These are phyloP conservation scores for Cytospora mali DNA, from an alignment of 2,329 filamentous ascomycete genomes.

Conservation along the genomic window DNA sequence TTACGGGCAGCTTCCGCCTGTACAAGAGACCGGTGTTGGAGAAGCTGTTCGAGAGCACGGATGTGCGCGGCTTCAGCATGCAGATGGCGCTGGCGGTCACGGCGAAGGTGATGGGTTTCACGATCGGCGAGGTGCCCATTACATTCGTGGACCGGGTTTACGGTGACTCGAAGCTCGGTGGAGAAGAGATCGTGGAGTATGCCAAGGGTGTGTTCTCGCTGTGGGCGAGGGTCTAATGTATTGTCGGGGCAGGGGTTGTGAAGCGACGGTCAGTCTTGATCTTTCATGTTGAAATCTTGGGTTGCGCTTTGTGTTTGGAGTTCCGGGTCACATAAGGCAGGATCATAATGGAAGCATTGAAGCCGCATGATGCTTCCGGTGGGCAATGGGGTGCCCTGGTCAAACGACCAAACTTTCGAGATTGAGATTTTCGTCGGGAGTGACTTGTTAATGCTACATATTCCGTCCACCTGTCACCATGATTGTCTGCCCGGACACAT, in stretches of 20 bases:
- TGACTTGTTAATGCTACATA: slow-evolving; percentile 44
- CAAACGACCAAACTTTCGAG: neutral
- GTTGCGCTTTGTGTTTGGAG: slow-evolving; percentile 31
- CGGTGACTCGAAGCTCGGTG: slow-evolving; percentile 57
- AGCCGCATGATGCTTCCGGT: neutral
- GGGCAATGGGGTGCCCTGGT: neutral
- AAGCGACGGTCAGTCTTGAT: neutral
- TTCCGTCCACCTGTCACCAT: slow-evolving; percentile 79
- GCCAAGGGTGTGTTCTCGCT: slow-evolving; percentile 74
- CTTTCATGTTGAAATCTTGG: slow-evolving; percentile 27
- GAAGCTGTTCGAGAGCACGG: slow-evolving; percentile 85
- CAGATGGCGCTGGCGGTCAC: slow-evolving; percentile 99
- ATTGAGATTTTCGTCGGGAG: neutral
- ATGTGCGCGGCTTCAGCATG: slow-evolving; percentile 97
- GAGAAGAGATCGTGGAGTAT: neutral
- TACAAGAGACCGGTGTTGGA: slow-evolving; percentile 91
- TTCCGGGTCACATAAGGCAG: slow-evolving; percentile 18
- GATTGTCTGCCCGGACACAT: slow-evolving; percentile 85
- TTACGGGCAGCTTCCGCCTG: slow-evolving; percentile 91
- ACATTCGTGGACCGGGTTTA: slow-evolving; percentile 94
- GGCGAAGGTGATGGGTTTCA: slow-evolving; percentile 93
- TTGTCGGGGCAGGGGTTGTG: neutral
- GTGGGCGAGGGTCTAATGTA: slow-evolving; percentile 71
- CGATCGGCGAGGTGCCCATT: slow-evolving; percentile 93
- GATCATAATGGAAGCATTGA: slow-evolving; percentile 11